A percentile compares a stretch with the other conserved stretches of the same genome.
Evolutionary conservation across 208 protist genomes (phyloP).

Genomic region (Entamoeba histolytica): DNA sequence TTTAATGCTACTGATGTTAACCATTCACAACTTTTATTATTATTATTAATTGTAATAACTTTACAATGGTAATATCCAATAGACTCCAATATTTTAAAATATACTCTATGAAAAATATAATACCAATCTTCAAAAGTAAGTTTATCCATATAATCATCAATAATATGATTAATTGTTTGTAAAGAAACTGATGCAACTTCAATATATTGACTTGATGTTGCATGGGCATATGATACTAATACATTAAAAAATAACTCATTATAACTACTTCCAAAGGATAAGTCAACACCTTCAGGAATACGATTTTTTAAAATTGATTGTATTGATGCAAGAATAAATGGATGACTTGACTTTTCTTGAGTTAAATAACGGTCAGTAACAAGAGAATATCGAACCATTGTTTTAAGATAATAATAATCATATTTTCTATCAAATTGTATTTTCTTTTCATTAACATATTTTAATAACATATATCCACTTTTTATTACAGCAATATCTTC

Average conservation of each 20-base stretch:
- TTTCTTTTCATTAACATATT: background rate
- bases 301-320: background rate
- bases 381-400: background rate
- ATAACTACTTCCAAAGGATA: background rate
- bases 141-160: background rate
- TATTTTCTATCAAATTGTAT: background rate
- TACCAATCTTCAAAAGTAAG: background rate
- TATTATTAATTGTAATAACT: background rate
- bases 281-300: background rate
- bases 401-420: background rate
- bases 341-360: background rate
- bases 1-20: background rate
- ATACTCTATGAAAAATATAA: background rate
- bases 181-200: background rate
- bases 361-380: background rate
- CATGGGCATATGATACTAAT: background rate
- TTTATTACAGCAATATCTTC: background rate
- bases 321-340: background rate
- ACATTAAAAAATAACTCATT: background rate
- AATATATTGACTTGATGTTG: background rate
- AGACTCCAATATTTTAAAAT: background rate
- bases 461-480: background rate
- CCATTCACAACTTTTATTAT: background rate
- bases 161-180: background rate
- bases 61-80: background rate